These are phyloP conservation scores for Mrakia blollopis DNA, from an alignment of 768 basidiomycete species.

Conservation along the genomic window DNA sequence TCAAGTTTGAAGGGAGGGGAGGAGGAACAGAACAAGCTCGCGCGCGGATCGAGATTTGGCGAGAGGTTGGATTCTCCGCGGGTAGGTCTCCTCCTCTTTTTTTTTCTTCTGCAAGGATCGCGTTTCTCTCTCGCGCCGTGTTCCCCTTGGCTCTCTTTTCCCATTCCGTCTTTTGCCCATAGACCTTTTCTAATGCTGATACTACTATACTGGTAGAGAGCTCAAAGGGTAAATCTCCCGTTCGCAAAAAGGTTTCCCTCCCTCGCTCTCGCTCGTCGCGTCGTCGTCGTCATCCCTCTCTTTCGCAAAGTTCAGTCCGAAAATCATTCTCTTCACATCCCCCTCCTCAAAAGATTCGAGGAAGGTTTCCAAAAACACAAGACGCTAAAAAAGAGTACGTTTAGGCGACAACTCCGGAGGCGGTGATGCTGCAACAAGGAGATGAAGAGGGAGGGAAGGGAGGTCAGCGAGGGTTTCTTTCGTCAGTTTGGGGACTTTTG, in stretches of 20 bases:
- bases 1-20: not conserved
- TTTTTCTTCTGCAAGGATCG: too few relatives aligned
- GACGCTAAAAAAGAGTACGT: not conserved
- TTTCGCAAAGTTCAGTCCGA: not conserved
- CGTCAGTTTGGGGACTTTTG: not conserved
- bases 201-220: too few relatives aligned
- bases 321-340: not conserved
- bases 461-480: not conserved
- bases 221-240: too few relatives aligned
- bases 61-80: too few relatives aligned
- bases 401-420: conserved; percentile 21
- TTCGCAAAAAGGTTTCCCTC: too few relatives aligned
- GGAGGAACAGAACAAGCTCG: not conserved
- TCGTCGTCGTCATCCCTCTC: too few relatives aligned
- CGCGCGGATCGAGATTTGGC: too few relatives aligned
- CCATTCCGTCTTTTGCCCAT: too few relatives aligned
- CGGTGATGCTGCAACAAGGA: conserved; percentile 3
- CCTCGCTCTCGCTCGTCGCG: too few relatives aligned
- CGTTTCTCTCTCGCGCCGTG: too few relatives aligned
- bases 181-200: too few relatives aligned
- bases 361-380: not conserved
- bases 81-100: not conserved
- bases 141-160: too few relatives aligned
- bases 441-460: not conserved
- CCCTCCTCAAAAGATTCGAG: not conserved